Evolutionary conservation across 176 grass and related monocot species (phyloP).

Genomic region (Guadua angustifolia): DNA sequence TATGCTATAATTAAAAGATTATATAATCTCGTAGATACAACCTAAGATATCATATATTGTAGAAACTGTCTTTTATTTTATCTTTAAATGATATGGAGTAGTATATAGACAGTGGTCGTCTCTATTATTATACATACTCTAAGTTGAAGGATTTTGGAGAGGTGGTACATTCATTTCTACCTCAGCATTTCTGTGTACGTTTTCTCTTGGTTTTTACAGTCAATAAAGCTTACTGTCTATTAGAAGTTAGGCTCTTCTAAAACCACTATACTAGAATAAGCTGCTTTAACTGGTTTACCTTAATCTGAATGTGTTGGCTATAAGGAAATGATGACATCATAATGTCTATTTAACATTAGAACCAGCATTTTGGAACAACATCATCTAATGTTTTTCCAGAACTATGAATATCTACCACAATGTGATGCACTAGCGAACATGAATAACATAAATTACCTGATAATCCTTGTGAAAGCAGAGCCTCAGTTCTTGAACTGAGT

Average conservation of each 20-base stretch:
- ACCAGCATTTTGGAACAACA: background rate
- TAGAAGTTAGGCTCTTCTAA: background rate
- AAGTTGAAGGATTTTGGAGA: background rate
- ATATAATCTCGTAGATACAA: too few species aligned
- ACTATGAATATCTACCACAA: background rate
- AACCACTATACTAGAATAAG: background rate
- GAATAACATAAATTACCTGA: constrained; percentile 35
- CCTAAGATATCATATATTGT: too few species aligned
- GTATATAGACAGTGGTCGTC: too few species aligned
- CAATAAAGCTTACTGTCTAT: background rate
- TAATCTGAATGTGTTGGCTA: background rate
- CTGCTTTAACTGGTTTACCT: background rate
- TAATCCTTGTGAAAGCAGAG: constrained; percentile 68
- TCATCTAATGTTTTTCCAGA: background rate
- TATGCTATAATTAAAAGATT: too few species aligned
- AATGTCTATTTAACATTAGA: background rate
- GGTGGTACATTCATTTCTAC: background rate
- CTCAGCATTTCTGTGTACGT: background rate
- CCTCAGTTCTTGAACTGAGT: constrained; percentile 56
- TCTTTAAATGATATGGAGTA: too few species aligned
- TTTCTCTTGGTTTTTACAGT: background rate
- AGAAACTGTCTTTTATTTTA: too few species aligned
- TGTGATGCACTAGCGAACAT: background rate
- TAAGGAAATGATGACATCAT: background rate
- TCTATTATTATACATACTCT: too few species aligned